Evolutionary conservation across 2,329 filamentous ascomycete species (phyloP), one percentile per base, ranked within the genome.

Genomic region (Fusarium nisikadoi): DNA sequence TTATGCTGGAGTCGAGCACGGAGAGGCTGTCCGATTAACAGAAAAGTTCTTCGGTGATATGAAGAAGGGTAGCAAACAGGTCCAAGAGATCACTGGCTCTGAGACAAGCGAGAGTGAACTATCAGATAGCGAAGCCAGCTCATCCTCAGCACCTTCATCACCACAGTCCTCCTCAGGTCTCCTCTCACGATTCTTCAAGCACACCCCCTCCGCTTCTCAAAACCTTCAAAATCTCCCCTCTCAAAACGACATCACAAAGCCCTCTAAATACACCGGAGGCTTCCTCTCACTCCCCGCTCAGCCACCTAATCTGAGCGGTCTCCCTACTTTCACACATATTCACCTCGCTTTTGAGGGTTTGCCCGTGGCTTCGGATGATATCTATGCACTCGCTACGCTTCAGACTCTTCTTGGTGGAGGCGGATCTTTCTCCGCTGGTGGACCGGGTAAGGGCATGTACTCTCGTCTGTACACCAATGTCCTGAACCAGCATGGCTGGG

Each of bases 391-490:
- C 47, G 96, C 96, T 11, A 97, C 95, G 2, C 87, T 99, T 3
- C 97, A 98, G 83, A 98, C 94, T 3, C 92, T 99, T 14, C 93
- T 99, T 38, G 96, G 96, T 64, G 96, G 96, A 52, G 96, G 96
- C 53, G 96, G 96, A 29, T 98, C 95, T 62, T 99, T 99, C 85
- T 97, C 94, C 20, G 96, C 96, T 59, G 96, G 96, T 76, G 96
- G 96, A 0, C 96, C 96, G 8, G 96, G 96, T 58, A 99, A 99
- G 86, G 96, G 96, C 81, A 99, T 99, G 96, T 98, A 98, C 86
- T 97, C 94, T 41, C 92, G 96, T 17, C 89, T 99, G 13, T 99
- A 98, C 86, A 98, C 95, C 71, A 97, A 98, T 80, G 95, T 98
- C 1, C 89, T 99, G 56, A 99, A 99, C 85, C 95, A 98, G 83